A percentile compares a stretch with the other conserved stretches of the same genome.
phyloP scores from a whole-genome alignment of 371 early-diverging fungal genomes.

The Gilbertella persicaria region DNA sequence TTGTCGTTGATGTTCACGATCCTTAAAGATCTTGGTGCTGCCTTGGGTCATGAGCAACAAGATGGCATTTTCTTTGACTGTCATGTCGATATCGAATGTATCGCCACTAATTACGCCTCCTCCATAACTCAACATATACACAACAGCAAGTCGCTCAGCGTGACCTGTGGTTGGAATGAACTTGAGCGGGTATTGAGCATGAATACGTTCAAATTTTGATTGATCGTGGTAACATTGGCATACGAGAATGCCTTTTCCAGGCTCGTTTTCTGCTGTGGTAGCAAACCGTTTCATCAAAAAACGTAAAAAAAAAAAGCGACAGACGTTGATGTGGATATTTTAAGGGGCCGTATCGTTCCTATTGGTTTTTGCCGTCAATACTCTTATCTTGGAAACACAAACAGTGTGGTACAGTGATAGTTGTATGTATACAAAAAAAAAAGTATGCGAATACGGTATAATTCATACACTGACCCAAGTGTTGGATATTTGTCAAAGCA shows the following conservation, averaged over 20 bases:
- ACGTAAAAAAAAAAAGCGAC: no score
- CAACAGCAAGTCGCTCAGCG: slow-evolving; percentile 43
- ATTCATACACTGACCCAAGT: no score
- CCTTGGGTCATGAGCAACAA: slow-evolving; percentile 77
- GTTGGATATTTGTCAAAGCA: no score
- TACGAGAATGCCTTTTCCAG: slow-evolving; percentile 41
- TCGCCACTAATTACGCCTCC: slow-evolving; percentile 83
- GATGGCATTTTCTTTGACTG: slow-evolving; percentile 45
- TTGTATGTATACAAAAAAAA: no score
- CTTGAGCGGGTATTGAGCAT: slow-evolving; percentile 54
- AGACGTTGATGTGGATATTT: no score
- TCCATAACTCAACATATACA: slow-evolving; percentile 70
- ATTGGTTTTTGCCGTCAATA: no score
- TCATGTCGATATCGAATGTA: slow-evolving; percentile 50
- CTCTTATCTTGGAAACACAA: no score
- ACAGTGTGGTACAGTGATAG: no score
- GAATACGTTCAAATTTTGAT: slow-evolving; percentile 41
- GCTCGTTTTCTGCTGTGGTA: slow-evolving; percentile 26
- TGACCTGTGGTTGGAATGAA: slow-evolving; percentile 47
- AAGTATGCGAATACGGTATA: no score
- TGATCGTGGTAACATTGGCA: slow-evolving; percentile 33
- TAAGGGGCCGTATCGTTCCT: no score
- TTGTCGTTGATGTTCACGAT: slow-evolving; percentile 27
- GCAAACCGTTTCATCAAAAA: slow-evolving; percentile 25
- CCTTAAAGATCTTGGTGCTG: slow-evolving; percentile 74